Evolutionary conservation across 257 asterid species (phyloP).

Genomic region (Perilla frutescens): DNA sequence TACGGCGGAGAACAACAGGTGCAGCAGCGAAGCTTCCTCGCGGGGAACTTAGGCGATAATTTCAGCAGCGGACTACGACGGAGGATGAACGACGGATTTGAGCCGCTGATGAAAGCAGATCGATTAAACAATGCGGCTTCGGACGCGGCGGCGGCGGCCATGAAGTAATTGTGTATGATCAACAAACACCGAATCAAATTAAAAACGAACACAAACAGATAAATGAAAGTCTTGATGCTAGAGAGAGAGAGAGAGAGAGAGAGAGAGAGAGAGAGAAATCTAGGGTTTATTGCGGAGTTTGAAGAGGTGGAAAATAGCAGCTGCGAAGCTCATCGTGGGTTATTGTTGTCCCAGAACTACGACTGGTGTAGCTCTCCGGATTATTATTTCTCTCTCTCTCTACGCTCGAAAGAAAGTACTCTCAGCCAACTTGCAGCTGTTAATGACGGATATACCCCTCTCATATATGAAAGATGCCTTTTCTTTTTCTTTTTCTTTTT

Average conservation of each 20-base stretch:
- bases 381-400: neutral
- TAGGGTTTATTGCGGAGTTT: slow-evolving; percentile 45
- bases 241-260: neutral
- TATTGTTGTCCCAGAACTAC: slow-evolving; percentile 39
- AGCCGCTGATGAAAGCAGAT: slow-evolving; percentile 30
- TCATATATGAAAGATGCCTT: neutral
- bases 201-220: neutral
- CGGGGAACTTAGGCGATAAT: slow-evolving; percentile 39
- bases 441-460: slow-evolving; percentile 49
- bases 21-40: slow-evolving; percentile 37
- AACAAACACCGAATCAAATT: neutral
- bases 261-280: neutral
- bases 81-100: slow-evolving; percentile 40
- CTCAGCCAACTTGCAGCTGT: slow-evolving; percentile 40
- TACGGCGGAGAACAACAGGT: slow-evolving; percentile 38
- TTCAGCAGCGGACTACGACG: slow-evolving; percentile 38
- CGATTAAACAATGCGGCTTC: slow-evolving; percentile 47
- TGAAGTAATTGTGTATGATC: slow-evolving; percentile 32
- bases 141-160: slow-evolving; percentile 54
- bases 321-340: slow-evolving; percentile 50
- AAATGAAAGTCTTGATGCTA: neutral
- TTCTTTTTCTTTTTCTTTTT: too few species aligned
- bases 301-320: slow-evolving; percentile 53
- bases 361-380: slow-evolving; percentile 34
- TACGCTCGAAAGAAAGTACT: slow-evolving; percentile 24